These are phyloP conservation scores for Blastobotrys persicus DNA, from an alignment of 1,139 yeast genomes.

Conservation along the genomic window DNA sequence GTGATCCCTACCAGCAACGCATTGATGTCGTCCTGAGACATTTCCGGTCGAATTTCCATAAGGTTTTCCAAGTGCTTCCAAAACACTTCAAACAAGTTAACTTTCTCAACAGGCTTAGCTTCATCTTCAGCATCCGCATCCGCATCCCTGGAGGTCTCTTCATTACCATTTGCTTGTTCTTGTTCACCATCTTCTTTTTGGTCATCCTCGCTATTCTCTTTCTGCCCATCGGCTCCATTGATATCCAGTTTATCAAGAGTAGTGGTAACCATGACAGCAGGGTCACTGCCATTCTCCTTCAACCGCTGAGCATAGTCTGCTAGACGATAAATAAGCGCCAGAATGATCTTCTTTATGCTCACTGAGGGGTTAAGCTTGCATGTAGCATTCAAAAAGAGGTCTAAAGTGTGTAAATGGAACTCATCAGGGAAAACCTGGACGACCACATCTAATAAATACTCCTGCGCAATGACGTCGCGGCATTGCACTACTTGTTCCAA, in stretches of 20 bases:
- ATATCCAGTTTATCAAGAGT: not conserved
- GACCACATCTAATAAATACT: slow-evolving; percentile 81
- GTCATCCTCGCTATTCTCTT: slow-evolving; percentile 13
- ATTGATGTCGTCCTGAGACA: slow-evolving; percentile 64
- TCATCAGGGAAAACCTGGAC: slow-evolving; percentile 95
- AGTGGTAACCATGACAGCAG: slow-evolving; percentile 1
- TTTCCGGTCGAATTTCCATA: slow-evolving; percentile 56
- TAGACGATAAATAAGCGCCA: slow-evolving; percentile 71
- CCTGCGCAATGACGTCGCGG: slow-evolving; percentile 87
- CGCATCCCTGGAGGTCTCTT: slow-evolving; percentile 14
- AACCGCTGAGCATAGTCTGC: slow-evolving; percentile 51
- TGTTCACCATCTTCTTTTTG: slow-evolving; percentile 12
- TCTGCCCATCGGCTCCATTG: slow-evolving; percentile 8
- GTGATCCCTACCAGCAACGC: slow-evolving; percentile 63
- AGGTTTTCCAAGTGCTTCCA: slow-evolving; percentile 62
- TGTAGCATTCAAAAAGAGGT: slow-evolving; percentile 62
- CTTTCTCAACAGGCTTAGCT: slow-evolving; percentile 14
- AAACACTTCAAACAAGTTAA: slow-evolving; percentile 54
- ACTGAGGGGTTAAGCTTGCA: slow-evolving; percentile 68
- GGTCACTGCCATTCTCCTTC: slow-evolving; percentile 22
- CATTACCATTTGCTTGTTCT: slow-evolving; percentile 14
- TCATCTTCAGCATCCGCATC: slow-evolving; percentile 15
- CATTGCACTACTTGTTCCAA: slow-evolving; percentile 92
- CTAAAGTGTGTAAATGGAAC: slow-evolving; percentile 76
- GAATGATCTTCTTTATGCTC: slow-evolving; percentile 61